Evolutionary conservation across 2,329 filamentous ascomycete genomes (phyloP).

Genomic region (Pseudogymnoascus pannorum): DNA sequence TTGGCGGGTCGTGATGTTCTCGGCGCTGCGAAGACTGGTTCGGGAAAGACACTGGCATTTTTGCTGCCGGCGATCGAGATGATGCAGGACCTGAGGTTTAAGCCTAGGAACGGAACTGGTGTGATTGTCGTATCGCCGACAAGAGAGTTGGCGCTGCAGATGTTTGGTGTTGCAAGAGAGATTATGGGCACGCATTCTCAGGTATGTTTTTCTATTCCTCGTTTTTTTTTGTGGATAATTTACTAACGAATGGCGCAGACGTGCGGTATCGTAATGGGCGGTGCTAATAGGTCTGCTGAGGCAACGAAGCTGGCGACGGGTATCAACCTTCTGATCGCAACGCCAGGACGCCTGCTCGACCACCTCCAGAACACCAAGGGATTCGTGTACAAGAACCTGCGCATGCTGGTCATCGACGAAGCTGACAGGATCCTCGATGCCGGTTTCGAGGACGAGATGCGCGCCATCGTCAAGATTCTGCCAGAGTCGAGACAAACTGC

Average conservation of each 20-base stretch:
- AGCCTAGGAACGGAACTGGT: constrained; percentile 87
- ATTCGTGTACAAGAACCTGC: constrained; percentile 88
- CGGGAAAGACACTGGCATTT: constrained; percentile 92
- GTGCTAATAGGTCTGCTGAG: constrained; percentile 83
- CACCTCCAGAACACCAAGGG: constrained; percentile 87
- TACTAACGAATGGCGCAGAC: constrained; percentile 40
- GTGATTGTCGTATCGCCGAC: constrained; percentile 91
- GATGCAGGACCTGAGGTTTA: constrained; percentile 82
- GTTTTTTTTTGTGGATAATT: not conserved
- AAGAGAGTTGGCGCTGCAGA: constrained; percentile 87
- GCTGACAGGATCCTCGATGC: constrained; percentile 95
- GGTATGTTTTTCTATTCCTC: constrained; percentile 10
- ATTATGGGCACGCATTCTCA: constrained; percentile 91
- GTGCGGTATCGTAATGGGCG: constrained; percentile 92
- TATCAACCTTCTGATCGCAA: constrained; percentile 90
- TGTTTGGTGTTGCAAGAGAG: constrained; percentile 90
- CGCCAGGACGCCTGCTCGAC: constrained; percentile 85
- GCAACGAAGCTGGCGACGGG: constrained; percentile 91
- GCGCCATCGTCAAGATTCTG: constrained; percentile 89
- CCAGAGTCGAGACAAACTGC: constrained; percentile 87
- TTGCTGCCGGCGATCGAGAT: constrained; percentile 92
- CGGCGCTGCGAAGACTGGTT: constrained; percentile 91
- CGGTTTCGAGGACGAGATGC: constrained; percentile 98
- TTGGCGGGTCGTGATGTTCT: constrained; percentile 87
- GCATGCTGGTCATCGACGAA: constrained; percentile 90